Base-by-base conservation (phyloP, 495 filamentous ascomycete genomes). In the Neurospora sp. region DNA sequence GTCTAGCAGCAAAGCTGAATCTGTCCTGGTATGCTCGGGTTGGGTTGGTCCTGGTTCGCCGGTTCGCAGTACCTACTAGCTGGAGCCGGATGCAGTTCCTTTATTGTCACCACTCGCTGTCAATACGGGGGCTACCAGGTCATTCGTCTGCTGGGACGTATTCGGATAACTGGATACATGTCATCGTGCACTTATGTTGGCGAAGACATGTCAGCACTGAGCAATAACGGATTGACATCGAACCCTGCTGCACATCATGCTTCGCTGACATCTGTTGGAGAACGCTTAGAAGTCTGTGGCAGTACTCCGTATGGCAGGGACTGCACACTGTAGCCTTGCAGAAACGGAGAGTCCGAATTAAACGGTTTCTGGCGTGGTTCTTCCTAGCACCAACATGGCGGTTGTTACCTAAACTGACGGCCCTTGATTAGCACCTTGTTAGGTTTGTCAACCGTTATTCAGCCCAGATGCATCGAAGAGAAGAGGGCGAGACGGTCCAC, bases 181-280 rank as follows among this genome's bases (percentile, higher is more conserved):
- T 20, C 44, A 60, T 60, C 49, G 23, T 60, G 20, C 49, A 27
- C 49, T 27, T 62, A 31, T 60, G 10, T 62, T 27, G 23, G 54
- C 54, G 54, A 62, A 62, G 54, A 62, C 54, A 35, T 66, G 54
- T 66, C 54, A 66, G 27, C 27, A 35, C 54, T 35, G 27, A 62
- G 54, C 54, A 35, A 66, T 9, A 66, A 35, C 54, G 54, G 54
- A 66, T 35, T 35, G 27, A 37, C 70, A 71, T 76, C 38, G 49
- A 78, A 77, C 78, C 78, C 76, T 79, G 78, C 74, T 73, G 78
- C 77, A 75, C 74, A 79, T 79, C 78, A 76, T 75, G 69, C 62
- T 70, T 18, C 40, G 41, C 66, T 69, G 72, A 42, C 27, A 66
- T 66, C 54, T 66, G 27, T 66, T 31, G 54, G 54, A 62, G 54